Base-by-base conservation (phyloP, 352 stramenopile species). In the Phytophthora nicotianae region DNA sequence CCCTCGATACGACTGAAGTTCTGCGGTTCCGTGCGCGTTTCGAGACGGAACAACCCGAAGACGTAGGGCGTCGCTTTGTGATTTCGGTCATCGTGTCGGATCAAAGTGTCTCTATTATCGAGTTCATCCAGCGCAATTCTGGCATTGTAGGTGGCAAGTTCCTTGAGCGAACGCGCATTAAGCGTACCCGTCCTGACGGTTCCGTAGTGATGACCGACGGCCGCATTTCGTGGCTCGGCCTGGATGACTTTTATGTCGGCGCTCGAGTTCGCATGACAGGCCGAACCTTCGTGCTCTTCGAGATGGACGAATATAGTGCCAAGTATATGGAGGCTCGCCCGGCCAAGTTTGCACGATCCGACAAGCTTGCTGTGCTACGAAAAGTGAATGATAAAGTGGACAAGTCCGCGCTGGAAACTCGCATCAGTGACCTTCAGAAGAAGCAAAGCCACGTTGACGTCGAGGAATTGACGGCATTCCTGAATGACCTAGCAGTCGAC, bases 241-340 rank as follows among this genome's bases (percentile, higher is more conserved):
- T 89, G 9, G 58, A 89, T 50, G 86, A 94, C 60, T 94, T 94
- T 43, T 94, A 82, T 62, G 72, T 94, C 17, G 86, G 86, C 24
- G 83, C 83, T 19, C 62, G 51, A 7, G 81, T 92, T 19, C 47
- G 78, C n/a, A 85, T 92, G 33, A 75, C 70, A 17, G 86, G 86
- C n/a, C 81, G 77, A 16, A 77, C 53, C 10, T 94, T 94, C 38
- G 45, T 89, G 13, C 79, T 94, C 23, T 89, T 83, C 43, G 85
- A 94, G 62, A 90, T 94, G 81, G 86, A 94, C 57, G 83, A 94
- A 58, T 90, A 94, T 69, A 93, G 80, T 45, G 78, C 83, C 42
- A 89, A 89, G 48, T 92, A 87, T 60, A 94, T 94, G 86, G 86
- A 95, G 41, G 57, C 60, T 6, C 80, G 86, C 29, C 47, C 70